A percentile compares a stretch with the other conserved stretches of the same genome.
phyloP scores from a whole-genome alignment of 2,329 filamentous ascomycete genomes.

The Fusarium sp. region DNA sequence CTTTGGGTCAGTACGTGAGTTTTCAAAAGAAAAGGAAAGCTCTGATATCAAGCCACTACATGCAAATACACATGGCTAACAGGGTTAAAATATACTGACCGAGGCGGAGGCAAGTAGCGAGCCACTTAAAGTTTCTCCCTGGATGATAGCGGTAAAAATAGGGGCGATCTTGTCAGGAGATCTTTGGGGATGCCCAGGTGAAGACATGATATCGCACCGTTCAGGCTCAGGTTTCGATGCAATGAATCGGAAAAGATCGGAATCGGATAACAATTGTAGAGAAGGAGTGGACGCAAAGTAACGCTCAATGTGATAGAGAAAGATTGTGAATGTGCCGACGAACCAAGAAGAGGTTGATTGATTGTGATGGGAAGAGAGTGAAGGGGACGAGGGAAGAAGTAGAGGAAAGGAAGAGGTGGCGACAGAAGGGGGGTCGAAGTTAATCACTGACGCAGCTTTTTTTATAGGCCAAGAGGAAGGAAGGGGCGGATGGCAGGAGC shows the following conservation, averaged over 20 bases:
- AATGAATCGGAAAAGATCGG: conserved; percentile 9
- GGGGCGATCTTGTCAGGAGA: conserved; percentile 44
- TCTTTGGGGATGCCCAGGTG: conserved; percentile 43
- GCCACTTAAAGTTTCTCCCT: conserved; percentile 40
- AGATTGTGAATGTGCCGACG: conserved; percentile 42
- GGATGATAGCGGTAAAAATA: conserved; percentile 21
- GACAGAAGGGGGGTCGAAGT: conserved; percentile 36
- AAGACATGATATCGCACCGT: conserved; percentile 45
- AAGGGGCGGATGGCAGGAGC: conserved; percentile 41
- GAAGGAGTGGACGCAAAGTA: conserved; percentile 45
- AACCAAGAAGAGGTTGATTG: conserved; percentile 34
- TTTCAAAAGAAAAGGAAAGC: neutral
- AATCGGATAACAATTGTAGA: conserved; percentile 41
- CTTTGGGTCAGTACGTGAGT: neutral
- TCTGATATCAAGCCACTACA: neutral
- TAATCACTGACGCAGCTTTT: conserved; percentile 44
- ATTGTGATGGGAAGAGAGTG: conserved; percentile 18
- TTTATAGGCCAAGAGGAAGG: conserved; percentile 36
- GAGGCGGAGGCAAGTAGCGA: conserved; percentile 17
- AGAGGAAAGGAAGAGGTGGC: conserved; percentile 24
- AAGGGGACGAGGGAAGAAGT: conserved; percentile 20
- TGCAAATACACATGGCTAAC: neutral
- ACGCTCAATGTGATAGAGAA: conserved; percentile 45
- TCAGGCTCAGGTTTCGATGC: conserved; percentile 7
- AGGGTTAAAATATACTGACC: conserved; percentile 34